A percentile compares a stretch with the other conserved stretches of the same genome.
Conservation (phyloP, 768 basidiomycete species). For the Suillus hirtellus region DNA sequence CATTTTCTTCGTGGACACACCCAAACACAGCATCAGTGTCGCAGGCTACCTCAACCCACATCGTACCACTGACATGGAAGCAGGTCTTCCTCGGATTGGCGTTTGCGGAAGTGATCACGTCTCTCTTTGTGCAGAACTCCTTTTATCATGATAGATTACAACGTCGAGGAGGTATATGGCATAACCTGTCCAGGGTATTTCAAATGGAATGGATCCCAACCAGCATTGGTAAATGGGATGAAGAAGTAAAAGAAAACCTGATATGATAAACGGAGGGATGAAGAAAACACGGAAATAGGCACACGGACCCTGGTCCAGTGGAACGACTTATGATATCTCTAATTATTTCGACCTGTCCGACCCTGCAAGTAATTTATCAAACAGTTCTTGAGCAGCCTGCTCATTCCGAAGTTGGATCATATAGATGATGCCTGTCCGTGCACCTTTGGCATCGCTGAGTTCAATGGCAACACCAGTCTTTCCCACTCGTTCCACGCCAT, state of each 20-base stretch:
- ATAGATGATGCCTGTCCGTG: conserved; percentile 90
- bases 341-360: conserved; percentile 59
- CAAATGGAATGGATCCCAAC: conserved; percentile 1
- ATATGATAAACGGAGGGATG: not conserved
- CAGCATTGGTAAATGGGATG: conserved; percentile 13
- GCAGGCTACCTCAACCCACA: conserved; percentile 65
- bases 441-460: conserved; percentile 81
- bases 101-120: conserved; percentile 89
- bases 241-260: conserved; percentile 1
- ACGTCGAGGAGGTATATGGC: conserved; percentile 11
- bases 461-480: conserved; percentile 98
- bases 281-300: not conserved
- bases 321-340: conserved; percentile 4
- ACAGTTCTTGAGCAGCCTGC: conserved; percentile 78
- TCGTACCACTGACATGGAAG: conserved; percentile 52
- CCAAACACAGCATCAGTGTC: conserved; percentile 35
- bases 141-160: conserved; percentile 14
- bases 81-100: conserved; percentile 77
- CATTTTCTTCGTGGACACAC: conserved; percentile 71
- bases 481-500: conserved; percentile 97
- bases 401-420: conserved; percentile 97
- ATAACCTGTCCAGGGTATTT: conserved; percentile 15
- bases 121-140: conserved; percentile 69
- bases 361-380: conserved; percentile 83
- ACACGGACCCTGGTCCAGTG: not conserved